Evolutionary conservation across 176 grass and related monocot species (phyloP).

Genomic region (Juncus inflexus): DNA sequence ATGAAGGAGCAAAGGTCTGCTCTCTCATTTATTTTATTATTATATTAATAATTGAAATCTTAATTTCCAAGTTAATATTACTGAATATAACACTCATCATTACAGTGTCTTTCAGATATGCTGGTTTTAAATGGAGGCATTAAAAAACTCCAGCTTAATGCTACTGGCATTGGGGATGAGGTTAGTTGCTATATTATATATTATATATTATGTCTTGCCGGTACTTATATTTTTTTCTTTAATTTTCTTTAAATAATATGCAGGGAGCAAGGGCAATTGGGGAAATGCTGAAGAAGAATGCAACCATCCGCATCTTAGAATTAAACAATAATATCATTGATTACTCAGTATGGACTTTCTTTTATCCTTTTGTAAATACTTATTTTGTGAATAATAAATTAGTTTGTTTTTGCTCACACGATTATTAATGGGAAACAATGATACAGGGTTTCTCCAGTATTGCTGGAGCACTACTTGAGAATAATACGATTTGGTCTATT

Average conservation of each 20-base stretch:
- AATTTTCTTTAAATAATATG: constrained; percentile 23
- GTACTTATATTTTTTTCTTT: not conserved
- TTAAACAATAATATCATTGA: constrained; percentile 95
- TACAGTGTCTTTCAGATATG: constrained; percentile 99
- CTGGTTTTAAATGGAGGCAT: constrained; percentile 75
- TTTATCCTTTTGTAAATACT: constrained; percentile 14
- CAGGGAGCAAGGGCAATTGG: constrained; percentile 88
- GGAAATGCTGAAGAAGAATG: constrained; percentile 83
- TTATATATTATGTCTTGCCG: not conserved
- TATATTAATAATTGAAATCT: constrained; percentile 7
- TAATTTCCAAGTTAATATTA: constrained; percentile 19
- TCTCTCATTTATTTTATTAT: constrained; percentile 34
- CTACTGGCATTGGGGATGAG: constrained; percentile 88
- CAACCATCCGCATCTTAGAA: constrained; percentile 67
- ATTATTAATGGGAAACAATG: constrained; percentile 12
- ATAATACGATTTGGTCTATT: constrained; percentile 71
- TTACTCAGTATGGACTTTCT: constrained; percentile 60
- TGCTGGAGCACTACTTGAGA: constrained; percentile 89
- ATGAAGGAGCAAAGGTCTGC: constrained; percentile 97
- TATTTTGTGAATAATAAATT: constrained; percentile 12
- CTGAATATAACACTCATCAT: constrained; percentile 60
- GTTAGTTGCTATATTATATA: constrained; percentile 31
- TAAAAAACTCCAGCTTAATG: constrained; percentile 89
- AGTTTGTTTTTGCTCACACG: constrained; percentile 11
- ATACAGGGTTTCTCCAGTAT: constrained; percentile 90